These are phyloP conservation scores for Fusarium denticulatum DNA, from an alignment of 2,329 filamentous ascomycete species.

Conservation along the genomic window DNA sequence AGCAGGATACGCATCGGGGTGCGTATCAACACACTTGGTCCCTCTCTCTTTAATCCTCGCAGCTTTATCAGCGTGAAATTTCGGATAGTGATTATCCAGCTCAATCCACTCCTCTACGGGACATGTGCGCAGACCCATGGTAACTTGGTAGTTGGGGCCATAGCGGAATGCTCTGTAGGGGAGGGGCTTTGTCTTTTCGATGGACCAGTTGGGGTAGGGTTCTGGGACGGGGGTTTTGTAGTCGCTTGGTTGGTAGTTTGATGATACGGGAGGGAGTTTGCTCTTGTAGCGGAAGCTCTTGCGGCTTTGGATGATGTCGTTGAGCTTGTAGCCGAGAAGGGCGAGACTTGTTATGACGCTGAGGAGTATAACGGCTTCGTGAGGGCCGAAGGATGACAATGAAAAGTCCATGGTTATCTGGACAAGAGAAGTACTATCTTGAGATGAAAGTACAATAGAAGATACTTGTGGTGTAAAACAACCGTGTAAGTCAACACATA, in stretches of 20 bases:
- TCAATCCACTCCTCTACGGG: constrained; percentile 83
- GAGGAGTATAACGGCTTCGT: constrained; percentile 23
- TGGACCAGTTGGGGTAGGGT: constrained; percentile 75
- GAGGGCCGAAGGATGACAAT: constrained; percentile 4
- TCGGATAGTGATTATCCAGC: constrained; percentile 80
- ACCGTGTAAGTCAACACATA: constrained; percentile 17
- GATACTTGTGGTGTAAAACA: background rate
- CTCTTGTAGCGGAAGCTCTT: constrained; percentile 5
- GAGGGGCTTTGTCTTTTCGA: constrained; percentile 75
- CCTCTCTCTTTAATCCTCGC: constrained; percentile 74
- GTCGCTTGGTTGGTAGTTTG: constrained; percentile 14
- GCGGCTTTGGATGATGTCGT: constrained; percentile 14
- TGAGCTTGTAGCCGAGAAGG: constrained; percentile 22
- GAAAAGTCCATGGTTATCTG: constrained; percentile 5
- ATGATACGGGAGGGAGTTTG: constrained; percentile 21
- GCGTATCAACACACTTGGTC: constrained; percentile 72
- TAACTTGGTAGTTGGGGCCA: constrained; percentile 79
- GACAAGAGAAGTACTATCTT: background rate
- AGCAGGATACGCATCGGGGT: constrained; percentile 75
- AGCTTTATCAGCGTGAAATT: constrained; percentile 77
- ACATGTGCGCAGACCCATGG: constrained; percentile 79
- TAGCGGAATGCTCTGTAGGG: constrained; percentile 83
- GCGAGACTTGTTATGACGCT: constrained; percentile 14
- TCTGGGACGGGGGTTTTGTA: constrained; percentile 69
- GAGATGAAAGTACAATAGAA: background rate